Base-by-base conservation (phyloP, 371 early-diverging fungal species). In the Mucor mucedo region DNA sequence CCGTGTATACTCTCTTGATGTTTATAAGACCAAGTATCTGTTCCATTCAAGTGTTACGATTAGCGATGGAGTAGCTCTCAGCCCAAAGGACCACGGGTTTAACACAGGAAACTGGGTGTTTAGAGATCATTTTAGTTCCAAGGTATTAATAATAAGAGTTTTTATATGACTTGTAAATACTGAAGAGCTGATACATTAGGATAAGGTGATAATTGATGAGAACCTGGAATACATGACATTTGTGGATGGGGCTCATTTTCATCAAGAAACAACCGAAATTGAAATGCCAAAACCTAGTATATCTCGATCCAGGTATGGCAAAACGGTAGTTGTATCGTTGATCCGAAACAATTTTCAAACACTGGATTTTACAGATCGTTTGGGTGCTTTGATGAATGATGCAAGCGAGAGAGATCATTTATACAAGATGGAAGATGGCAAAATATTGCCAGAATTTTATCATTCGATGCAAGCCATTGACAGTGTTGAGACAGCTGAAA, bases 161-260 rank as follows among this genome's bases (percentile, higher is more conserved):
- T 30, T 41, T 27, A 10, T 3, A 52, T 50, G 4, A 45, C 4
- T 44, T 38, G 4, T 30, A 10, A 33, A 11, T 50, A 11, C 42
- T 30, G 50, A 28, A 30, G 13, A 13, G 11, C 30, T 29, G 11
- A 11, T 11, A 11, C 30, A 10, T 9, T 30, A 50, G 50, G 50
- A 30, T 30, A 50, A 50, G 28, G 50, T 30, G 9, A 13, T 50
- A 4, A 50, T 50, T 50, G 69, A 72, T 33, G 73, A 68, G 16
- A 60, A 66, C 2, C 16, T 75, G n/a, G 75, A 79, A 53, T 75
- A 77, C 28, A 77, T 79, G 70, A 68, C 71, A 6, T 71, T 75
- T 62, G 75, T 73, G 0, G 80, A 79, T 48, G 77, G 73, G n/a
- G 69, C 70, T 11, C 71, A 74, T 30, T 65, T 75, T 58, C 73